These are phyloP conservation scores for Fusarium mundagurra DNA, from an alignment of 2,329 filamentous ascomycete species.

Conservation along the genomic window DNA sequence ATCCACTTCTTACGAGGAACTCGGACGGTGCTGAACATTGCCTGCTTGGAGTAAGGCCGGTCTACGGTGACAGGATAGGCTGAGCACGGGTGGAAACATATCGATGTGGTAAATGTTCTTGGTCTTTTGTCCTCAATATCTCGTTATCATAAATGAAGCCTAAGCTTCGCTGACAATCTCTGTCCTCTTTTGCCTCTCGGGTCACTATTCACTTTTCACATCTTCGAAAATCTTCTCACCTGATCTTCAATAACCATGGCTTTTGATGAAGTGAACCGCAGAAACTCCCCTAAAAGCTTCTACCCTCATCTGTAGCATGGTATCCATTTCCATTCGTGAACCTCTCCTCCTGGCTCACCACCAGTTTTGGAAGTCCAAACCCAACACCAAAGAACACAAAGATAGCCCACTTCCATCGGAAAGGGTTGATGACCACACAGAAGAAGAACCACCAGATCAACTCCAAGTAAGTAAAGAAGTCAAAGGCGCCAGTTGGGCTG, in stretches of 20 bases:
- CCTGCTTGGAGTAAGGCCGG: neutral
- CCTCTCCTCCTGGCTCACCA: conserved; percentile 74
- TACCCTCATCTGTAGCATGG: conserved; percentile 23
- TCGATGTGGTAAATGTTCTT: neutral
- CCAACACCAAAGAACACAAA: conserved; percentile 86
- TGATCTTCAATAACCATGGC: neutral
- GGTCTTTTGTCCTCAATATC: neutral
- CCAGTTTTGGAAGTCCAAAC: conserved; percentile 68
- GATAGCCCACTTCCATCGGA: conserved; percentile 88
- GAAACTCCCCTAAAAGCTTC: conserved; percentile 8
- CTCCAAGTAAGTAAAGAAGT: conserved; percentile 91
- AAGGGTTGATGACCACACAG: conserved; percentile 81
- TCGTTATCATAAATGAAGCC: neutral
- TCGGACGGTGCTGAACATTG: neutral
- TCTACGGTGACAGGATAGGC: neutral
- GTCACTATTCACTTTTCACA: accelerated
- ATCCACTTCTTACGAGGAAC: neutral
- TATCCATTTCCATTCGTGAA: conserved; percentile 48
- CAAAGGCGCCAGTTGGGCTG: conserved; percentile 80
- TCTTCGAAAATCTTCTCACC: accelerated
- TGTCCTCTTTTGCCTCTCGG: neutral
- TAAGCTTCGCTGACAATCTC: neutral
- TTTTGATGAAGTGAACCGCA: neutral
- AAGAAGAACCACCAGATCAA: conserved; percentile 88
- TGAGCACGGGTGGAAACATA: accelerated